Evolutionary conservation across 805 yeast species (phyloP).

Genomic region (Barnettozyma sp.): DNA sequence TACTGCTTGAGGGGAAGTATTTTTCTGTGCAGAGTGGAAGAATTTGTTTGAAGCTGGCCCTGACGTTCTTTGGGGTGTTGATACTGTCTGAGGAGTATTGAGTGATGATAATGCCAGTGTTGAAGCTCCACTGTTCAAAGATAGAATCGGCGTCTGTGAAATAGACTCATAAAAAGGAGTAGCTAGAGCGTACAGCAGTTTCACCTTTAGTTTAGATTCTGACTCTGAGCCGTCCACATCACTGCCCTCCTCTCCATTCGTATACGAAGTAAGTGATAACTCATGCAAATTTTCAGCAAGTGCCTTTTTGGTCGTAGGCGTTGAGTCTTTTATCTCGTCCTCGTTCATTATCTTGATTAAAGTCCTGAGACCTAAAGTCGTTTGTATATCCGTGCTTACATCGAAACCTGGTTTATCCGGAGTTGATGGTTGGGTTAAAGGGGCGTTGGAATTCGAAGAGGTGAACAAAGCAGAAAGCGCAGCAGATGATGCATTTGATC

Average conservation of each 20-base stretch:
- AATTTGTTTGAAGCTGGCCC: conserved; percentile 30
- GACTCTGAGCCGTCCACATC: conserved; percentile 12
- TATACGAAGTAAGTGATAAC: conserved; percentile 39
- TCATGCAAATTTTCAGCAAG: conserved; percentile 51
- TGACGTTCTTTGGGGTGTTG: conserved; percentile 9
- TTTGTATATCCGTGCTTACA: conserved; percentile 4
- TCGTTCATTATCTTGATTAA: conserved; percentile 43
- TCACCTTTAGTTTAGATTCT: conserved; percentile 29
- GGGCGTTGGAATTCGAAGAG: conserved; percentile 8
- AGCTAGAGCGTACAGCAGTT: conserved; percentile 55
- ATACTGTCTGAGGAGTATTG: conserved; percentile 5
- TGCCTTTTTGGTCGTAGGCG: conserved; percentile 27
- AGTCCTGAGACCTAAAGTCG: conserved; percentile 31
- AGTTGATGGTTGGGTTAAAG: conserved; percentile 3
- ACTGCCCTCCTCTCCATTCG: conserved; percentile 8
- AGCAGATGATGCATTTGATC: conserved; percentile 36
- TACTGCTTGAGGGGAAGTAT: conserved; percentile 72
- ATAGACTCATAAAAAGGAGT: conserved; percentile 45
- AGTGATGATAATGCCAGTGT: conserved; percentile 26
- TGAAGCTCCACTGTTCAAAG: conserved; percentile 24
- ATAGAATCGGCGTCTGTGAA: conserved; percentile 21
- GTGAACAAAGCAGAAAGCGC: conserved; percentile 31
- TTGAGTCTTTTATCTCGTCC: conserved; percentile 21
- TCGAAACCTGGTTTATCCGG: conserved; percentile 2
- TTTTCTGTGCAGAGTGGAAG: conserved; percentile 67